Evolutionary conservation across 2,329 filamentous ascomycete species (phyloP), one percentile per base, ranked within the genome.

Genomic region (Metarhizium guizhouense): DNA sequence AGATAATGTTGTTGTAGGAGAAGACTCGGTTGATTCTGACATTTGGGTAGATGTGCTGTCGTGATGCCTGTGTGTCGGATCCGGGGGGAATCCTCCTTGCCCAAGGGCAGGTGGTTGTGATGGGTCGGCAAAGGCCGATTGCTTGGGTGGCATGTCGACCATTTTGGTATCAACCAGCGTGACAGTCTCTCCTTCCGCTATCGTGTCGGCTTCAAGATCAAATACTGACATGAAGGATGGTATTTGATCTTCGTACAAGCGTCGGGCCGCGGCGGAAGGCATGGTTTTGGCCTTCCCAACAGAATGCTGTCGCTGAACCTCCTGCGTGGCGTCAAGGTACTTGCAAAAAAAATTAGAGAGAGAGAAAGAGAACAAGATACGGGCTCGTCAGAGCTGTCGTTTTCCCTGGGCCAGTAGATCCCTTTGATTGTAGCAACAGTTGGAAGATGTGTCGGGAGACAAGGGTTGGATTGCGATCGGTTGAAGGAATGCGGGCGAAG

Each of bases 1-100:
- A 6, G 91, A 96, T 52, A 94, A 82, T 2, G 93, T 96, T 3
- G 92, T 96, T 7, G 93, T 97, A 1, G 94, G 94, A 8, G 93
- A 97, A 25, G 93, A 96, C 66, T 96, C 92, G 47, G 89, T 89
- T 1, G 94, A 97, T 60, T 89, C 90, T 16, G 88, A 89, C 54
- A 80, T 80, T 60, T 87, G 86, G 3, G 87, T 90, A 7, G 86
- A 92, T n/a, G 83, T 86, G 73, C 87, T 90, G 67, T 89, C 82
- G 67, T 84, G 80, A 68, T 89, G 87, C 65, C 86, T 84, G 71
- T 90, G 88, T 60, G 76, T 75, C 58, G 74, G 67, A 62, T 80
- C 77, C 3, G 73, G 65, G 36, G 73, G 66, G 53, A 80, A 64
- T 53, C 72, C 65, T 56, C 69, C 67, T 49, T 76, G 67, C 54